phyloP scores from a whole-genome alignment of 352 stramenopile genomes.

The Blastocystis sp. region DNA sequence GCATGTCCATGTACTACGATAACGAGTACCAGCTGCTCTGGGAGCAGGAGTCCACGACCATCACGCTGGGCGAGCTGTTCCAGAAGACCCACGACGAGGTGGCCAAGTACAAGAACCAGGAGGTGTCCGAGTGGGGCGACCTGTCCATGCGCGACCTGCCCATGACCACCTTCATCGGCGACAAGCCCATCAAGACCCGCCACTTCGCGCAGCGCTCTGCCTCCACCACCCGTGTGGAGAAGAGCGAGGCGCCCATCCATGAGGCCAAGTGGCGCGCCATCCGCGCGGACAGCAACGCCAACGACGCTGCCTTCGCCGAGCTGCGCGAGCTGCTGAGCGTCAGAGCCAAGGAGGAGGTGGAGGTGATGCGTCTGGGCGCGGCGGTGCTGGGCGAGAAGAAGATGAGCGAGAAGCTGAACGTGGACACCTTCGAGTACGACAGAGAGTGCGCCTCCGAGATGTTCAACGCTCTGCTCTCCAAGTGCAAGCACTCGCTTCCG shows the following conservation, averaged over 20 bases:
- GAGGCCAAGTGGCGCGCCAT: slow-evolving; percentile 29
- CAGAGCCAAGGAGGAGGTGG: slow-evolving; percentile 17
- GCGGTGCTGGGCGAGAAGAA: slow-evolving; percentile 45
- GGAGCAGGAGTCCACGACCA: slow-evolving; percentile 27
- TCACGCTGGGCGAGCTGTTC: background rate
- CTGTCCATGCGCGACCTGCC: background rate
- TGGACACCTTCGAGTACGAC: background rate
- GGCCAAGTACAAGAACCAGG: background rate
- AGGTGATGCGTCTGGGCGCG: slow-evolving; percentile 53
- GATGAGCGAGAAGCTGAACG: background rate
- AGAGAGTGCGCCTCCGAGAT: background rate
- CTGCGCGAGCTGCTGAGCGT: background rate
- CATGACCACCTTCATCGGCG: background rate
- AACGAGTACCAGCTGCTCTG: slow-evolving; percentile 19
- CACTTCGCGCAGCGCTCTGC: background rate
- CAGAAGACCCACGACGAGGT: background rate
- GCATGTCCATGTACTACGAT: slow-evolving; percentile 70
- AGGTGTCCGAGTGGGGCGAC: slow-evolving; percentile 23
- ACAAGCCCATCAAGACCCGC: background rate
- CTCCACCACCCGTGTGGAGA: background rate
- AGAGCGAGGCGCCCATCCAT: slow-evolving; percentile 10
- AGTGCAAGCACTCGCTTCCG: slow-evolving; percentile 28
- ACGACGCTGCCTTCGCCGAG: background rate
- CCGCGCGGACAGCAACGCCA: background rate
- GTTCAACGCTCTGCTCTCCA: background rate